phyloP scores from a whole-genome alignment of 495 filamentous ascomycete species.

The Paragyromitra xinjiangensis region DNA sequence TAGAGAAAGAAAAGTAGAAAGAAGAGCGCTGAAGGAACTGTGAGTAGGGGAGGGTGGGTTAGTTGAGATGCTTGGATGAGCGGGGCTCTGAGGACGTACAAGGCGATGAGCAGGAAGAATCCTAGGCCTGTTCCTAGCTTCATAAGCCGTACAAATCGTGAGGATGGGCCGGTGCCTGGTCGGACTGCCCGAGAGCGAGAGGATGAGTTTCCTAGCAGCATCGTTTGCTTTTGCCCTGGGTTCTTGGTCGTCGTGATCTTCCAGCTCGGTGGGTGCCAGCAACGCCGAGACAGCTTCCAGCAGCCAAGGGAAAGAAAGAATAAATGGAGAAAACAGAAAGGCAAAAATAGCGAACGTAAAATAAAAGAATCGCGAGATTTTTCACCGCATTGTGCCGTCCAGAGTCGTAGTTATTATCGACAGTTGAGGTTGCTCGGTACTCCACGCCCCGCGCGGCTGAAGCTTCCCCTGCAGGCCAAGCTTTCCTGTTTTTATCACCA shows the following conservation, averaged over 20 bases:
- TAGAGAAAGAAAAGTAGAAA: slow-evolving; percentile 31
- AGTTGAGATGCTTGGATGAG: not conserved
- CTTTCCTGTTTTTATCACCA: not conserved
- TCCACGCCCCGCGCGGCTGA: not conserved
- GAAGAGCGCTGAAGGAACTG: slow-evolving; percentile 31
- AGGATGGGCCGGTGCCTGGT: not conserved
- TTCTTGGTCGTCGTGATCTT: not conserved
- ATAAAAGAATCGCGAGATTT: not conserved
- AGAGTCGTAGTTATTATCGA: not conserved
- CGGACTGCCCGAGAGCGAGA: not conserved
- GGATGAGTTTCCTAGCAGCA: slow-evolving; percentile 1
- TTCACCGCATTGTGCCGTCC: not conserved
- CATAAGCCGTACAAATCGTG: not conserved
- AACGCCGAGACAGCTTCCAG: not conserved
- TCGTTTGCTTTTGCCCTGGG: not conserved
- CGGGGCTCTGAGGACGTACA: slow-evolving; percentile 5
- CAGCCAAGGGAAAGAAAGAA: not conserved
- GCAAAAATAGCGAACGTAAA: not conserved
- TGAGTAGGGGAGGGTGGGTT: not conserved
- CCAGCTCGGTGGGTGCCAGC: not conserved
- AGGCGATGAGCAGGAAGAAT: slow-evolving; percentile 31
- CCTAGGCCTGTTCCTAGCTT: not conserved
- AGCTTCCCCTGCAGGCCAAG: not conserved
- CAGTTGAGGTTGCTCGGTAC: not conserved
- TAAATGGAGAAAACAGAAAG: not conserved